These are phyloP conservation scores for Chlamydomonas sp. DNA, from an alignment of 139 green algal genomes.

Conservation along the genomic window DNA sequence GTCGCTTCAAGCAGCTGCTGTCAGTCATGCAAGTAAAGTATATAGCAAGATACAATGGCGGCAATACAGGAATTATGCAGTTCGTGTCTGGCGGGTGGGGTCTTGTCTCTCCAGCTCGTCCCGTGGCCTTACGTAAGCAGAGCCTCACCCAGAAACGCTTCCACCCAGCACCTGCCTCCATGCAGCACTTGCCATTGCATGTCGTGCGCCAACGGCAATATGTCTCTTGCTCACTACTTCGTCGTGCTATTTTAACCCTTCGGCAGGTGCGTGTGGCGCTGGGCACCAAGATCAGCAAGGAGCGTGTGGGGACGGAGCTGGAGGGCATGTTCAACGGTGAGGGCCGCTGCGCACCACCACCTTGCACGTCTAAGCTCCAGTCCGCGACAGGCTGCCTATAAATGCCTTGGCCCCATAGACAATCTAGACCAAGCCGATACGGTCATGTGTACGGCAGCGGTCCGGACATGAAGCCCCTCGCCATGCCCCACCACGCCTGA, in stretches of 20 bases:
- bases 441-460: no score
- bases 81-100: no score
- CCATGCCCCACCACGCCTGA: no score
- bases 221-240: background rate
- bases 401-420: no score
- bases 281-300: constrained; percentile 82
- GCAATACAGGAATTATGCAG: no score
- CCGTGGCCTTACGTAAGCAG: no score
- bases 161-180: no score
- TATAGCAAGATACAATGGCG: background rate
- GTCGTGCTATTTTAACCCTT: background rate
- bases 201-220: background rate
- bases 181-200: background rate
- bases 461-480: no score
- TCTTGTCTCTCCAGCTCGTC: no score
- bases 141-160: no score
- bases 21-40: constrained; percentile 11
- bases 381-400: no score
- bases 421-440: no score
- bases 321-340: constrained; percentile 86
- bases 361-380: background rate
- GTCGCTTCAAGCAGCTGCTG: constrained; percentile 4
- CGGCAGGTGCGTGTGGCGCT: constrained; percentile 74
- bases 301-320: constrained; percentile 87
- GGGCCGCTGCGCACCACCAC: background rate